A percentile compares a stretch with the other conserved stretches of the same genome.
Evolutionary conservation across 306 rosid species (phyloP).

Genomic region (Quercus dentata): DNA sequence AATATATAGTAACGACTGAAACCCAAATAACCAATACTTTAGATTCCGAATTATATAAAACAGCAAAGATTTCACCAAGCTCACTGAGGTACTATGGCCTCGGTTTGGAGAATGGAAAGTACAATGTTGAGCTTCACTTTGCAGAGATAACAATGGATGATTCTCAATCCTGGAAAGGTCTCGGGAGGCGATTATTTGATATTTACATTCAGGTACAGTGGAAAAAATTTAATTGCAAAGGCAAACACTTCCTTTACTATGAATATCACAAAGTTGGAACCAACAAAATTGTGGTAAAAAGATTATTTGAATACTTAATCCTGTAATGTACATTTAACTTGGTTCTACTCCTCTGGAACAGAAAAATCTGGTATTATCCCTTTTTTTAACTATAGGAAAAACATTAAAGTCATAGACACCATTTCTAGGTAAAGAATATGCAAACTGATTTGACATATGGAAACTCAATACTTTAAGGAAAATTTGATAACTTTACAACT

Average conservation of each 20-base stretch:
- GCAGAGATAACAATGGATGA: constrained; percentile 38
- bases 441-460: neutral
- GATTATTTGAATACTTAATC: neutral
- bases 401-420: neutral
- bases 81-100: constrained; percentile 38
- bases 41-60: constrained; percentile 32
- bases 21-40: constrained; percentile 28
- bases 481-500: neutral
- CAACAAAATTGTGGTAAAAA: neutral
- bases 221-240: neutral
- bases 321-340: neutral
- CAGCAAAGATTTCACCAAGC: constrained; percentile 36
- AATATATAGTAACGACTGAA: constrained; percentile 13
- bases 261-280: neutral
- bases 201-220: constrained; percentile 36
- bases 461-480: neutral
- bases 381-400: neutral
- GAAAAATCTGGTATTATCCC: neutral
- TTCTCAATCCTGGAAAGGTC: constrained; percentile 33
- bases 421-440: neutral
- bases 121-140: constrained; percentile 34
- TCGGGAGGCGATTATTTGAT: constrained; percentile 38
- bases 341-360: neutral
- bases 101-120: constrained; percentile 25
- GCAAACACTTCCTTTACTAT: neutral